phyloP scores from a whole-genome alignment of 148 eudicot species.

The Silene latifolia region DNA sequence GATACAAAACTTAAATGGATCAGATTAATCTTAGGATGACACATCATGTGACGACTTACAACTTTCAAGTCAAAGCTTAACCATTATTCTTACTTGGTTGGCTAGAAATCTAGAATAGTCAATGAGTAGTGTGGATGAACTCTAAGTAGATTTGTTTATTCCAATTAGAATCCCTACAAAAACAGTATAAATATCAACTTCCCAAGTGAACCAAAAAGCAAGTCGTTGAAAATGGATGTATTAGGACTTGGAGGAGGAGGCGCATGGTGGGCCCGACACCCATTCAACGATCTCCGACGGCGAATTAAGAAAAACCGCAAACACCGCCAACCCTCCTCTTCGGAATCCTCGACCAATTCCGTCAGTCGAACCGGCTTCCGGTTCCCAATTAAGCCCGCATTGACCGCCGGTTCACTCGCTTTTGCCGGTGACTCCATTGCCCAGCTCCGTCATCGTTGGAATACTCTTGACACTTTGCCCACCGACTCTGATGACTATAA shows the following conservation, averaged over 20 bases:
- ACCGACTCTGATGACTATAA: conserved; percentile 15
- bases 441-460: conserved; percentile 57
- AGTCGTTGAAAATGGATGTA: conserved; percentile 36
- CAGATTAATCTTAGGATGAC: too few relatives aligned
- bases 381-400: conserved; percentile 72
- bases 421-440: conserved; percentile 89
- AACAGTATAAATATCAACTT: not conserved
- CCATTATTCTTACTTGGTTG: too few relatives aligned
- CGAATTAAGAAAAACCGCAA: conserved; percentile 10
- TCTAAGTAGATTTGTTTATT: not conserved
- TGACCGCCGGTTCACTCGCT: conserved; percentile 70
- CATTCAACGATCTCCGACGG: conserved; percentile 23
- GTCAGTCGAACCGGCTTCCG: conserved; percentile 24
- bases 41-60: too few relatives aligned
- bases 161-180: not conserved
- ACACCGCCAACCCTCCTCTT: conserved; percentile 22
- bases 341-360: conserved; percentile 35
- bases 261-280: conserved; percentile 37
- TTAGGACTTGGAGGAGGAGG: conserved; percentile 40
- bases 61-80: too few relatives aligned
- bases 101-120: too few relatives aligned
- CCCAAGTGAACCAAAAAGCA: not conserved
- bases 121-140: too few relatives aligned
- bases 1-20: too few relatives aligned
- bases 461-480: conserved; percentile 6